Conservation (phyloP, 2,329 filamentous ascomycete species). For the Curvularia sp. region DNA sequence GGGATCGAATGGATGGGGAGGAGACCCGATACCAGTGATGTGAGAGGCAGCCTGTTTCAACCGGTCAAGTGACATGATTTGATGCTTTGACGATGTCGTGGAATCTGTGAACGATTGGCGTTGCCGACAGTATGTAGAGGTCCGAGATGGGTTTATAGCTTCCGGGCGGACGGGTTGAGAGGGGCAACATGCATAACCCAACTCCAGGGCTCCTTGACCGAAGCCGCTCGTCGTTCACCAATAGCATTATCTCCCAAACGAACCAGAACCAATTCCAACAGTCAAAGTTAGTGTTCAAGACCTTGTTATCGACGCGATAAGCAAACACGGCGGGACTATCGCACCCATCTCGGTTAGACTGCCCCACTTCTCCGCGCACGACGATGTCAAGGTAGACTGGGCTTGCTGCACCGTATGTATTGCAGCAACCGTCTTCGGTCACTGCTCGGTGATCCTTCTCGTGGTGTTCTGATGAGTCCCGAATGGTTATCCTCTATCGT, state of each 20-base stretch:
- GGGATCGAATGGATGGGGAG: slow-evolving; percentile 79
- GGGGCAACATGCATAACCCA: slow-evolving; percentile 4
- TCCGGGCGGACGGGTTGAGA: slow-evolving; percentile 1
- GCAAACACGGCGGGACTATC: slow-evolving; percentile 15
- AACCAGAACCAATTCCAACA: slow-evolving; percentile 7
- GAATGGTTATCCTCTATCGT: background rate
- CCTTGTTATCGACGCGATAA: slow-evolving; percentile 24
- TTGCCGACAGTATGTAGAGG: background rate
- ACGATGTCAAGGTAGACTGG: slow-evolving; percentile 9
- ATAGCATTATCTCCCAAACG: slow-evolving; percentile 4
- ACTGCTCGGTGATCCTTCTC: background rate
- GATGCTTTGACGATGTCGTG: slow-evolving; percentile 41
- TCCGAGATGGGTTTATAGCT: slow-evolving; percentile 35
- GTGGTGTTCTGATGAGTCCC: background rate
- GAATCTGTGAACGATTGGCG: slow-evolving; percentile 3
- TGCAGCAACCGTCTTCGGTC: slow-evolving; percentile 12
- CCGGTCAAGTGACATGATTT: slow-evolving; percentile 67
- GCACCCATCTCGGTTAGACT: slow-evolving; percentile 14
- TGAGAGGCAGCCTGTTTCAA: slow-evolving; percentile 70
- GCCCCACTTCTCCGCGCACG: slow-evolving; percentile 20
- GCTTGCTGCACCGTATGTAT: slow-evolving; percentile 17
- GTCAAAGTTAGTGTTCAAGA: slow-evolving; percentile 11
- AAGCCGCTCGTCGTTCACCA: slow-evolving; percentile 9
- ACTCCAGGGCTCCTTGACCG: background rate
- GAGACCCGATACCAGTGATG: slow-evolving; percentile 61